Conservation (phyloP, 331 rosid species). For the Quercus phellos region DNA sequence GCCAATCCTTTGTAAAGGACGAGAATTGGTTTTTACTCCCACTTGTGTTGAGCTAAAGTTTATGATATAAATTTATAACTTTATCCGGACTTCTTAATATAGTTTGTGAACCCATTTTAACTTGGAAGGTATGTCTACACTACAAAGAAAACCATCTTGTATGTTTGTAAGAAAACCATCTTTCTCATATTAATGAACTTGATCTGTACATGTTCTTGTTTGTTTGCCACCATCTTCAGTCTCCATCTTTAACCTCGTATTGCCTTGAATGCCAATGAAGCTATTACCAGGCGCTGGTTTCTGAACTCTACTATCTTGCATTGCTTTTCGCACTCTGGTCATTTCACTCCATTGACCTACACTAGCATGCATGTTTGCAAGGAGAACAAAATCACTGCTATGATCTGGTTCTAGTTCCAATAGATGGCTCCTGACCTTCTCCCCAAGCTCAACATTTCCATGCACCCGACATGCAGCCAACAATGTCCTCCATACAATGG, state of each 20-base stretch:
- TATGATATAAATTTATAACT: not conserved
- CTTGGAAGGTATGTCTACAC: not conserved
- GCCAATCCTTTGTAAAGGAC: not conserved
- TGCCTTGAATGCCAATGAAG: constrained; percentile 16
- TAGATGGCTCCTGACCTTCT: constrained; percentile 54
- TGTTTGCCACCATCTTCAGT: not conserved
- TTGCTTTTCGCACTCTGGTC: constrained; percentile 45
- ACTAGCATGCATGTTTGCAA: constrained; percentile 68
- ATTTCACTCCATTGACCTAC: constrained; percentile 53
- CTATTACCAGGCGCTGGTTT: constrained; percentile 40
- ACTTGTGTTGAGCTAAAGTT: not conserved
- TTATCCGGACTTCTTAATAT: not conserved
- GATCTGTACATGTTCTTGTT: not conserved
- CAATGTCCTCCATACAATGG: constrained; percentile 70
- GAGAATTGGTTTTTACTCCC: not conserved
- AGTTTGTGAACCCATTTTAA: not conserved
- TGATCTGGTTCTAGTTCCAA: constrained; percentile 55
- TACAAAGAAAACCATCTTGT: too few relatives aligned
- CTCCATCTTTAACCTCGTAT: not conserved
- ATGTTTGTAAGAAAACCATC: not conserved
- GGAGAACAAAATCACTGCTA: constrained; percentile 73
- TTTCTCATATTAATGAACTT: not conserved
- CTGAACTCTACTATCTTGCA: constrained; percentile 31
- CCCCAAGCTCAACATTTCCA: constrained; percentile 52
- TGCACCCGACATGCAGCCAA: constrained; percentile 62